Evolutionary conservation across 805 yeast genomes (phyloP).

Genomic region (Starmera caribaea): DNA sequence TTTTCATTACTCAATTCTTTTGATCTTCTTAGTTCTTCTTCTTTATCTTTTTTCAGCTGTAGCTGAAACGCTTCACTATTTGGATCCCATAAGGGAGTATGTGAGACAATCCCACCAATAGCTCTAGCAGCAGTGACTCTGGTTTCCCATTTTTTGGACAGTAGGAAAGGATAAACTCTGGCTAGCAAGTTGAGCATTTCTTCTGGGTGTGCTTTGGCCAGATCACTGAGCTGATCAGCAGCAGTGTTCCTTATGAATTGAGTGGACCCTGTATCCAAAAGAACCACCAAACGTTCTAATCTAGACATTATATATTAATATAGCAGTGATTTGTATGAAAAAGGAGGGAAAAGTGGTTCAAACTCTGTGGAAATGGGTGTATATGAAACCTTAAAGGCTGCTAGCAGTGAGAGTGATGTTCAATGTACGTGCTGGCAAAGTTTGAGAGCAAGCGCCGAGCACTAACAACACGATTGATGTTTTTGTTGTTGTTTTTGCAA

Average conservation of each 20-base stretch:
- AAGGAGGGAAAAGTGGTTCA: too few species aligned
- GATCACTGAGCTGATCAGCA: constrained; percentile 91
- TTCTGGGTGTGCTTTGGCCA: constrained; percentile 92
- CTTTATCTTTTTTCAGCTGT: constrained; percentile 22
- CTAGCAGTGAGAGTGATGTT: too few species aligned
- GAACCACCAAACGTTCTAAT: constrained; percentile 33
- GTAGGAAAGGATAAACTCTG: constrained; percentile 82
- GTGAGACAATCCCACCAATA: constrained; percentile 81
- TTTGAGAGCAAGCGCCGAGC: too few species aligned
- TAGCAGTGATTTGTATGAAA: too few species aligned
- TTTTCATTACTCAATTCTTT: background rate
- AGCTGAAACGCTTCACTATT: constrained; percentile 25
- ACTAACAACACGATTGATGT: background rate
- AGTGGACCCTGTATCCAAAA: constrained; percentile 89
- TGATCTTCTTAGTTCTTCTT: background rate
- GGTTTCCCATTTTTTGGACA: constrained; percentile 89
- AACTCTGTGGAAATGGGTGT: too few species aligned
- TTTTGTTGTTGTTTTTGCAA: background rate
- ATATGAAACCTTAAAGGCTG: too few species aligned
- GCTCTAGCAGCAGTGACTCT: constrained; percentile 92
- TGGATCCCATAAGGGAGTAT: constrained; percentile 81
- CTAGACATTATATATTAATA: constrained; percentile 32
- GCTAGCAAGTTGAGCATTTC: constrained; percentile 76
- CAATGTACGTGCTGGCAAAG: too few species aligned
- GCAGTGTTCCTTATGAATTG: constrained; percentile 91